Base-by-base conservation (phyloP, 805 yeast genomes). In the Nakazawaea pomicola region DNA sequence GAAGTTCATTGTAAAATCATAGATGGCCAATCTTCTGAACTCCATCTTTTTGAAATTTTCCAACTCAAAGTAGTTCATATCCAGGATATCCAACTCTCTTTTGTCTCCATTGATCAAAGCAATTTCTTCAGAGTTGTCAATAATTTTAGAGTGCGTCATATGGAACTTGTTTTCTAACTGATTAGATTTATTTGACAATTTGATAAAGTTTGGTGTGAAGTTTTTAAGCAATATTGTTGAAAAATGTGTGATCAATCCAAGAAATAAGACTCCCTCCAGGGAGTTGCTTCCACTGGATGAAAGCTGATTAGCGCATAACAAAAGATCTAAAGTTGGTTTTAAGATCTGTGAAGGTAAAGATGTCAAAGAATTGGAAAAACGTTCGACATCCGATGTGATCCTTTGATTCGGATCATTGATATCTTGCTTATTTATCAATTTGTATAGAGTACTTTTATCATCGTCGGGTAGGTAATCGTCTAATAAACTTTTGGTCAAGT, bases 171-270 rank as follows among this genome's bases (percentile, higher is more conserved):
- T 95, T 59, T 90, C 97, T 39, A 88, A 67, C 35, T 78, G 74
- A 14, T 95, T 89, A 53, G 80, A 79, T 44, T 78, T 79, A 38
- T 85, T 72, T 1, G 93, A 83, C 36, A 86, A 67, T 54, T 74
- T 83, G 12, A 95, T 90, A 55, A 90, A 90, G 36, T 93, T 93
- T 15, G 98, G 98, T 3, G 95, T 86, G 50, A 89, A 76, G 39
- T 85, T 66, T 49, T 82, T 73, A 50, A 90, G 64, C 29, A 83
- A 64, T 20, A 79, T 69, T 3, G 95, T 87, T 25, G 96, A 86
- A 25, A 82, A 61, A 55, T 87, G 93, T 3, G 95, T 88, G 40
- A 90, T 67, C 35, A 86, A 54, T 1, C 96, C 96, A 23, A 90
- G 68, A 2, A 84, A 73, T 36, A 90, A 57, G 0, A 88, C 83